These are phyloP conservation scores for Oryza punctata DNA, from an alignment of 176 grass and related monocot genomes.

Conservation along the genomic window DNA sequence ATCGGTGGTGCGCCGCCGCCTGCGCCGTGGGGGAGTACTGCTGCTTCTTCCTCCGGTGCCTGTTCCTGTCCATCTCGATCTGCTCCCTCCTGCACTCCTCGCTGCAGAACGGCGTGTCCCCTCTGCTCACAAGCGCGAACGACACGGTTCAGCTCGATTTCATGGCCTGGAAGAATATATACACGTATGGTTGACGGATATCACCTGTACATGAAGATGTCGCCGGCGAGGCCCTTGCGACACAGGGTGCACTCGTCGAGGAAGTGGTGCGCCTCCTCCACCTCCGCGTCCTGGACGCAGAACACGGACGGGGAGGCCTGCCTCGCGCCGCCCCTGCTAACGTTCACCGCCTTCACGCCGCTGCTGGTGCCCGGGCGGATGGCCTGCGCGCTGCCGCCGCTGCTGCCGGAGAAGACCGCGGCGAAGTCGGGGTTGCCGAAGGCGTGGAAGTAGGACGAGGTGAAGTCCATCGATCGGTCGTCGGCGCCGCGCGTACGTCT, in stretches of 20 bases:
- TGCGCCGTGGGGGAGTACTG: slow-evolving; percentile 30
- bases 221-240: slow-evolving; percentile 51
- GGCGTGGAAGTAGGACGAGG: slow-evolving; percentile 65
- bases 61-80: slow-evolving; percentile 59
- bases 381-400: slow-evolving; percentile 32
- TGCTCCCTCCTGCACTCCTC: slow-evolving; percentile 90
- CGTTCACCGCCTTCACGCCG: slow-evolving; percentile 3
- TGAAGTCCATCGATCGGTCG: slow-evolving; percentile 58
- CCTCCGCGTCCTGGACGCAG: slow-evolving; percentile 48
- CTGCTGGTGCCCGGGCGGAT: slow-evolving; percentile 13
- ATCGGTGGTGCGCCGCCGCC: slow-evolving; percentile 13
- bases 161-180: neutral
- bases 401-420: slow-evolving; percentile 45
- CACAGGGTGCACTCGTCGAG: slow-evolving; percentile 61
- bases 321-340: slow-evolving; percentile 17
- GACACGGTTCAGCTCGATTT: neutral
- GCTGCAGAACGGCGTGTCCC: slow-evolving; percentile 93
- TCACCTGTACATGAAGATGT: slow-evolving; percentile 67
- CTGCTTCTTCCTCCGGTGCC: slow-evolving; percentile 61
- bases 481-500: too few relatives aligned
- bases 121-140: slow-evolving; percentile 39
- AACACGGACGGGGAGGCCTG: slow-evolving; percentile 34
- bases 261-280: slow-evolving; percentile 49
- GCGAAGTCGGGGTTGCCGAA: slow-evolving; percentile 58
- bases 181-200: neutral